phyloP scores from a whole-genome alignment of 2,329 filamentous ascomycete species.

The Amphichorda felina region DNA sequence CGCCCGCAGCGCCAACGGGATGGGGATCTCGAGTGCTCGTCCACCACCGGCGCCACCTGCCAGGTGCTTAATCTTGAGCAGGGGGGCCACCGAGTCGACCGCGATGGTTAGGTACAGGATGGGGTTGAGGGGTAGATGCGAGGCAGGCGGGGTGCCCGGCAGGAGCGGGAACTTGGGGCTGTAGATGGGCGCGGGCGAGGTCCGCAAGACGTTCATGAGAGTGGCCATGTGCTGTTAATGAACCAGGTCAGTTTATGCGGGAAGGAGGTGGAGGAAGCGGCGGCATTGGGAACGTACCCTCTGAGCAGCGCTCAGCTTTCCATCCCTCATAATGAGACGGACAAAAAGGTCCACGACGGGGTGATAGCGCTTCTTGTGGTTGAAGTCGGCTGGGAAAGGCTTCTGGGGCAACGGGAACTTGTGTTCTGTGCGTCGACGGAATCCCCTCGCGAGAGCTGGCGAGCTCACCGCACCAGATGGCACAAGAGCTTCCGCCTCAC shows the following conservation, averaged over 20 bases:
- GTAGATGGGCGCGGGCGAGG: slow-evolving; percentile 64
- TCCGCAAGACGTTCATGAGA: slow-evolving; percentile 77
- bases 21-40: slow-evolving; percentile 68
- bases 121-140: slow-evolving; percentile 78
- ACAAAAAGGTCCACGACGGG: slow-evolving; percentile 78
- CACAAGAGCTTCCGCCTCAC: slow-evolving; percentile 13
- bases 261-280: no score
- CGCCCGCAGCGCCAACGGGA: slow-evolving; percentile 63
- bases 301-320: slow-evolving; percentile 84
- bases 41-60: slow-evolving; percentile 80
- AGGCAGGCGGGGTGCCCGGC: slow-evolving; percentile 63
- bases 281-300: slow-evolving; percentile 42
- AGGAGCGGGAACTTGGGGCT: slow-evolving; percentile 61
- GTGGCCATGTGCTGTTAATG: slow-evolving; percentile 62
- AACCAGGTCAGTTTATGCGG: no score
- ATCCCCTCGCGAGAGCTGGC: slow-evolving; percentile 12
- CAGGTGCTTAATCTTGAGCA: slow-evolving; percentile 67
- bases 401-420: slow-evolving; percentile 66
- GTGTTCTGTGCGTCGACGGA: slow-evolving; percentile 31
- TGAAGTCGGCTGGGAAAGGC: slow-evolving; percentile 50
- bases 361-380: slow-evolving; percentile 73
- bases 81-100: slow-evolving; percentile 83
- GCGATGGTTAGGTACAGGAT: slow-evolving; percentile 81
- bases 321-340: slow-evolving; percentile 81
- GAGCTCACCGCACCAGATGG: background rate